phyloP scores from a whole-genome alignment of 1,284 basidiomycete species.

The Ganoderma meredithae region DNA sequence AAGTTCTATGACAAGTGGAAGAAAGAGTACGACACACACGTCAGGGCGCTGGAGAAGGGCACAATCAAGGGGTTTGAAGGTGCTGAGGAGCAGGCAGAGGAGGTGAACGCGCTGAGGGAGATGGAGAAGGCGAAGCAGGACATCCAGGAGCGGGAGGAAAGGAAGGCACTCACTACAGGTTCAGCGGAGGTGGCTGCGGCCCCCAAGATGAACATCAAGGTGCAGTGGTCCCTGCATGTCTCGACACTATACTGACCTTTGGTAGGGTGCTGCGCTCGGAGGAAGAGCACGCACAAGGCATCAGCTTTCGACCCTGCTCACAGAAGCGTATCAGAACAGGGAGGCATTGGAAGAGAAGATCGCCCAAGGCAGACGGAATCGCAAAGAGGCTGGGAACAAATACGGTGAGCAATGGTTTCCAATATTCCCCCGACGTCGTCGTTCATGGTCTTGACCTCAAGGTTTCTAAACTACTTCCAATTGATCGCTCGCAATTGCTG shows the following conservation, averaged over 20 bases:
- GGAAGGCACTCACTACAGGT: constrained; percentile 72
- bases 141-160: constrained; percentile 73
- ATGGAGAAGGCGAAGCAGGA: constrained; percentile 78
- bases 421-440: neutral
- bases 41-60: constrained; percentile 75
- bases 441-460: constrained; percentile 8
- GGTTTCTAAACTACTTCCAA: neutral
- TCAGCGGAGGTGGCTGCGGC: constrained; percentile 58
- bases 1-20: constrained; percentile 78
- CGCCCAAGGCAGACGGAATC: constrained; percentile 78
- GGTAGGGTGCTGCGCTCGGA: constrained; percentile 71
- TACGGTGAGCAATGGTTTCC: constrained; percentile 61
- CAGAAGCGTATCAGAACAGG: constrained; percentile 80
- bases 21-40: constrained; percentile 70
- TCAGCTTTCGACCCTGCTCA: constrained; percentile 78
- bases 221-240: constrained; percentile 37
- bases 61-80: constrained; percentile 71
- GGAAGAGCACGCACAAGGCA: constrained; percentile 74
- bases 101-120: constrained; percentile 74
- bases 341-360: constrained; percentile 82
- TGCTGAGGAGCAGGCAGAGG: constrained; percentile 59
- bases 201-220: constrained; percentile 80
- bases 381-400: constrained; percentile 88
- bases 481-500: too few species aligned
- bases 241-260: constrained; percentile 14